Evolutionary conservation across 345 rosid species (phyloP).

Genomic region (Pseudoturritis turrita): DNA sequence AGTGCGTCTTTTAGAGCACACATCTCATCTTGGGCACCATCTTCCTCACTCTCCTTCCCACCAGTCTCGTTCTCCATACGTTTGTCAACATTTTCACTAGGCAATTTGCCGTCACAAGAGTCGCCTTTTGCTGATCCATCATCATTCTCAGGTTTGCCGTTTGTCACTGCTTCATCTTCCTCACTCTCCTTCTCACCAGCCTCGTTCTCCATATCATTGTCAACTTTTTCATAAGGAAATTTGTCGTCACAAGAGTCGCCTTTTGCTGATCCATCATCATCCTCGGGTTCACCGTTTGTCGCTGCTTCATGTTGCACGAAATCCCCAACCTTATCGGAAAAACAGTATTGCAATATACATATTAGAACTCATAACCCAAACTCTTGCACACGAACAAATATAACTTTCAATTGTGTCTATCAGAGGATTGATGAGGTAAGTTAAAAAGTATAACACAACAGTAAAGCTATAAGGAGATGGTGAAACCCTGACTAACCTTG

Average conservation of each 20-base stretch:
- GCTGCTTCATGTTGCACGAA: neutral
- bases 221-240: neutral
- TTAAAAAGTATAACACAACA: no score
- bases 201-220: neutral
- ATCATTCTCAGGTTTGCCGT: neutral
- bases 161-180: neutral
- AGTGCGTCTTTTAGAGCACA: conserved; percentile 1
- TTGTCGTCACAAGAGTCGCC: neutral
- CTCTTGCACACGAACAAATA: no score
- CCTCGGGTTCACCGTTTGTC: neutral
- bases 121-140: no score
- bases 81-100: neutral
- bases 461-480: neutral
- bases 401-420: neutral
- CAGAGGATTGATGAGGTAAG: neutral
- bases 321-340: neutral
- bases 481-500: neutral
- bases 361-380: neutral
- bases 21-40: neutral
- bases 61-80: neutral
- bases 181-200: neutral
- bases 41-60: neutral
- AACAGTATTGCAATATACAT: neutral
- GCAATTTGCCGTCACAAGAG: neutral
- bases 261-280: neutral